These are phyloP conservation scores for Penicillium macrosclerotiorum DNA, from an alignment of 495 filamentous ascomycete genomes.

Conservation along the genomic window DNA sequence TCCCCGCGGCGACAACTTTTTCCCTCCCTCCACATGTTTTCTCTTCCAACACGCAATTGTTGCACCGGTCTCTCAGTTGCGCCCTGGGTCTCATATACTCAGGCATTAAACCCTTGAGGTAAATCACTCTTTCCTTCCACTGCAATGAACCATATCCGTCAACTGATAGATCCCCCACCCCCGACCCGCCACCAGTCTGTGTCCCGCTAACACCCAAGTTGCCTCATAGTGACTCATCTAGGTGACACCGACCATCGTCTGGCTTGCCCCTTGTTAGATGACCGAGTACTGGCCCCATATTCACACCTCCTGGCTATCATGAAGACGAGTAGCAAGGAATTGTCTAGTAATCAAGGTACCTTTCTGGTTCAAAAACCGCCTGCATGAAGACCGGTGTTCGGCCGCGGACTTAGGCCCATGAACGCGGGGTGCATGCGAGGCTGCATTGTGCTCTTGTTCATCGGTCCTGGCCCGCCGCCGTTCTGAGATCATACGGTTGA, in stretches of 20 bases:
- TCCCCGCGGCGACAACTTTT: slow-evolving; percentile 19
- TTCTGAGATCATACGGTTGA: slow-evolving; percentile 62
- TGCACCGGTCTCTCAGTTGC: neutral
- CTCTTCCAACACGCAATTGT: too few species aligned
- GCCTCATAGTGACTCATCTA: slow-evolving; percentile 22
- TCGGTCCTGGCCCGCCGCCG: slow-evolving; percentile 16
- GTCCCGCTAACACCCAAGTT: slow-evolving; percentile 11
- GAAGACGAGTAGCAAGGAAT: slow-evolving; percentile 45
- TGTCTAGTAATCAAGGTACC: slow-evolving; percentile 51
- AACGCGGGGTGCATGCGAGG: too few species aligned
- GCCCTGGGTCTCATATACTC: neutral
- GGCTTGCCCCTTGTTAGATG: neutral
- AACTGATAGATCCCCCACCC: neutral
- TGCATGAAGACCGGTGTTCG: slow-evolving; percentile 55
- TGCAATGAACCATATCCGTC: neutral
- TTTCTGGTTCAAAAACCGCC: slow-evolving; percentile 32
- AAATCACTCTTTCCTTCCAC: slow-evolving; percentile 1
- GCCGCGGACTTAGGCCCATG: slow-evolving; percentile 8
- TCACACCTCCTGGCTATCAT: too few species aligned
- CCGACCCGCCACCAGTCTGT: too few species aligned
- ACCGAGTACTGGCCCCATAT: slow-evolving; percentile 35
- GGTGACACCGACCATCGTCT: neutral
- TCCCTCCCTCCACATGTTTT: slow-evolving; percentile 8
- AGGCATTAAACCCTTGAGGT: neutral
- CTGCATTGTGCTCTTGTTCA: neutral